phyloP scores from a whole-genome alignment of 2,329 filamentous ascomycete genomes.

The Lachnellula arida region DNA sequence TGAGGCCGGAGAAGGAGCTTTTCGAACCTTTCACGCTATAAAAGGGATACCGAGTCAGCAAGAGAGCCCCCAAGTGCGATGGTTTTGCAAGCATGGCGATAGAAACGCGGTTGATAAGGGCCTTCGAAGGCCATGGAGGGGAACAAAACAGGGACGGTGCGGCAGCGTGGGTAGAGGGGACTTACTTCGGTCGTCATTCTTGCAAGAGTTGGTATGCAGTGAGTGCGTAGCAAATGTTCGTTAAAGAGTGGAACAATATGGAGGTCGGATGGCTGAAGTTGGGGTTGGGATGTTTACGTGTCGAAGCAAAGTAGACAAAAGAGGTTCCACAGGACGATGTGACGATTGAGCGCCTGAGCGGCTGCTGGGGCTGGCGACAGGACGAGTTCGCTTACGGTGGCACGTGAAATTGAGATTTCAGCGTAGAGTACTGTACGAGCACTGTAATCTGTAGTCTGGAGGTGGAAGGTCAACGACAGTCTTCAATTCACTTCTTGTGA shows the following conservation, averaged over 20 bases:
- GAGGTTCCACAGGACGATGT: not conserved
- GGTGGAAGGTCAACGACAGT: no score
- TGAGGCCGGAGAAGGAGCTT: conserved; percentile 1
- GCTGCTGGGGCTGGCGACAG: not conserved
- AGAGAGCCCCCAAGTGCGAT: conserved; percentile 1
- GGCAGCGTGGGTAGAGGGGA: conserved; percentile 15
- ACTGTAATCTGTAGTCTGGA: no score
- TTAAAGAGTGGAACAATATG: conserved; percentile 6
- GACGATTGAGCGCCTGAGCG: not conserved
- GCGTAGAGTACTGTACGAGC: no score
- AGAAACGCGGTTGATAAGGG: conserved; percentile 26
- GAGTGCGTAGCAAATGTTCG: conserved; percentile 1
- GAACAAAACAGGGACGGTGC: conserved; percentile 15
- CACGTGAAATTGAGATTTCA: not conserved
- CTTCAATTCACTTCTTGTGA: not conserved
- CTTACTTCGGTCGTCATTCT: conserved; percentile 36
- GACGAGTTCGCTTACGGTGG: not conserved
- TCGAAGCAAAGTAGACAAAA: not conserved
- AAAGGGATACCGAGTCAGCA: conserved; percentile 21
- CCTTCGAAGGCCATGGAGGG: conserved; percentile 22
- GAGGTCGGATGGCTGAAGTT: conserved; percentile 8
- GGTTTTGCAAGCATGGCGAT: conserved; percentile 2
- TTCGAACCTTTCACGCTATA: conserved; percentile 33
- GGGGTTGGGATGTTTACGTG: conserved; percentile 4
- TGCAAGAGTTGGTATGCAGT: conserved; percentile 3